phyloP scores from a whole-genome alignment of 176 grass and related monocot genomes.

The Juncus inflexus region DNA sequence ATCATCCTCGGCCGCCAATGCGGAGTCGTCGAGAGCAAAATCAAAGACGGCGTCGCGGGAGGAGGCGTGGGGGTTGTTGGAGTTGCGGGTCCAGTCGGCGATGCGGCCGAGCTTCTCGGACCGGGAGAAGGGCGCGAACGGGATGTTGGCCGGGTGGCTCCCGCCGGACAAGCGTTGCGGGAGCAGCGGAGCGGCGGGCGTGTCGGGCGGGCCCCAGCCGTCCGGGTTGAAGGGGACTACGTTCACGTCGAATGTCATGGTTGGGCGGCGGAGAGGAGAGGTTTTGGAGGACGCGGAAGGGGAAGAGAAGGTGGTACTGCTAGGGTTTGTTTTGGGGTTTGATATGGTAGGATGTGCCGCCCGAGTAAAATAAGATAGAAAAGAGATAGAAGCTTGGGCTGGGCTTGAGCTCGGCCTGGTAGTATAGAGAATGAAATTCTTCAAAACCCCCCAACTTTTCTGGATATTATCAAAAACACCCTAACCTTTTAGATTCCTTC shows the following conservation, averaged over 20 bases:
- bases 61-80: conserved; percentile 27
- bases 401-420: not conserved
- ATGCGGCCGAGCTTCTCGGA: conserved; percentile 80
- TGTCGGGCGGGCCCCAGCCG: conserved; percentile 76
- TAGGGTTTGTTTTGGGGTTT: not conserved
- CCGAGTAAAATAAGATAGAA: no score
- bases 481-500: no score
- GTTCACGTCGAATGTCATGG: conserved; percentile 65
- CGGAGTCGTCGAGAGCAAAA: conserved; percentile 60
- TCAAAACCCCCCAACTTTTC: no score
- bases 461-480: no score
- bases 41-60: conserved; percentile 76
- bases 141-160: conserved; percentile 39
- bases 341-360: not conserved
- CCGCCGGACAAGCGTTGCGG: conserved; percentile 41
- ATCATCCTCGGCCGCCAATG: conserved; percentile 48
- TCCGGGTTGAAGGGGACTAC: conserved; percentile 72
- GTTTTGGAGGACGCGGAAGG: no score
- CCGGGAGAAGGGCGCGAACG: conserved; percentile 81
- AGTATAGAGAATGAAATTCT: no score
- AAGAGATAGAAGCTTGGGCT: conserved; percentile 16
- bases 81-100: conserved; percentile 75
- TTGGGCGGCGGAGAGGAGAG: not conserved
- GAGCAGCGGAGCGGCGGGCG: conserved; percentile 22
- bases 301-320: conserved; percentile 1